Conservation (phyloP, 2,329 filamentous ascomycete genomes). For the Chrysoporthe cubensis region DNA sequence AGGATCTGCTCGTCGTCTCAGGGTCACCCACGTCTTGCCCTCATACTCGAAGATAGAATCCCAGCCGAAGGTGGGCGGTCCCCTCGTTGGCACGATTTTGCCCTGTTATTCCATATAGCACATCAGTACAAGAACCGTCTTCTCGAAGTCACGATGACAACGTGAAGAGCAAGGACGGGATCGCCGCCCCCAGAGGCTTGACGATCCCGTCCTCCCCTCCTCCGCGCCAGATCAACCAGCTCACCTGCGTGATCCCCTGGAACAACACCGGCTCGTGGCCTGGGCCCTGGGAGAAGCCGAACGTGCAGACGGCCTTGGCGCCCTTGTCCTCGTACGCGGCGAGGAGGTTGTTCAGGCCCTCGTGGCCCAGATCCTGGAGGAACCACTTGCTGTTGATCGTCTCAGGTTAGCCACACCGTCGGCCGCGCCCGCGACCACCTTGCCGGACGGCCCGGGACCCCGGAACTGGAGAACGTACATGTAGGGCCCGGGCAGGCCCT, state of each 20-base stretch:
- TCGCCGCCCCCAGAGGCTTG: too few relatives aligned
- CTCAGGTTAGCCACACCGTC: background rate
- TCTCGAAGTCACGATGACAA: background rate
- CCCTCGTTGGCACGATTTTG: conserved; percentile 82
- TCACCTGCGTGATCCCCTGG: conserved; percentile 83
- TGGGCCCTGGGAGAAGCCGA: conserved; percentile 86
- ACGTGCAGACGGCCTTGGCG: conserved; percentile 93
- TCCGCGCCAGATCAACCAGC: conserved; percentile 33
- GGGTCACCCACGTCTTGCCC: conserved; percentile 70
- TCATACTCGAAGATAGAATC: conserved; percentile 95
- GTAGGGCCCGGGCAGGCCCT: conserved; percentile 92
- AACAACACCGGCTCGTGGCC: conserved; percentile 85
- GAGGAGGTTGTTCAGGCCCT: conserved; percentile 87
- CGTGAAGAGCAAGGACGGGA: too few relatives aligned
- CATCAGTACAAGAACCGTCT: background rate
- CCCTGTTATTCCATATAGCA: conserved; percentile 46
- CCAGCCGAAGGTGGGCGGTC: conserved; percentile 86
- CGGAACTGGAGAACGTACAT: conserved; percentile 64
- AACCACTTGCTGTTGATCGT: conserved; percentile 80
- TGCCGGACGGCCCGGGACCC: background rate
- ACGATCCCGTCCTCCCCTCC: background rate
- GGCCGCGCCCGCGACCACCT: too few relatives aligned
- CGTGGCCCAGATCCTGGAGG: conserved; percentile 77
- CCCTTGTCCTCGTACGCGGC: conserved; percentile 88
- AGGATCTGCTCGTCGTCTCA: background rate